These are phyloP conservation scores for Saccharomycopsis schoenii DNA, from an alignment of 805 yeast genomes.

Conservation along the genomic window DNA sequence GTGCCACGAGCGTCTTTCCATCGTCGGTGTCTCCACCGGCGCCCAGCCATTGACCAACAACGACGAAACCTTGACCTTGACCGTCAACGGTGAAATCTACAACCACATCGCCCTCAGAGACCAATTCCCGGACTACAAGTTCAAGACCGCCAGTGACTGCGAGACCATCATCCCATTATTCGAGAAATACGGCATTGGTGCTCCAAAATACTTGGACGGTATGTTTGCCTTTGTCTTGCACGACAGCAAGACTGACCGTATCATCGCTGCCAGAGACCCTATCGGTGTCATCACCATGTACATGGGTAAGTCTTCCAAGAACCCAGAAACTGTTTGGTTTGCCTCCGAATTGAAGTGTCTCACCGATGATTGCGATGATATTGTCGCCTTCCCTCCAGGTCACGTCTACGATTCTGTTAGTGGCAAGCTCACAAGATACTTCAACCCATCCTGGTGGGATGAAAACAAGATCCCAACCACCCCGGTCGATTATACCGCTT, in stretches of 20 bases:
- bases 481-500: conserved; percentile 59
- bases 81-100: conserved; percentile 97
- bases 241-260: conserved; percentile 76
- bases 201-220: conserved; percentile 91
- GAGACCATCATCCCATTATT: conserved; percentile 94
- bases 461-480: conserved; percentile 62
- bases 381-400: conserved; percentile 96
- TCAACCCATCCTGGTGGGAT: conserved; percentile 93
- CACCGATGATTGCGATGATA: conserved; percentile 88
- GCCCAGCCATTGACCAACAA: conserved; percentile 91
- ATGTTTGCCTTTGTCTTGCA: conserved; percentile 95
- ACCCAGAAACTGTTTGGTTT: conserved; percentile 74
- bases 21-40: conserved; percentile 95
- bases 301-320: conserved; percentile 70
- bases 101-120: conserved; percentile 88
- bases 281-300: conserved; percentile 94
- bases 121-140: conserved; percentile 60
- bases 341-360: conserved; percentile 94
- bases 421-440: conserved; percentile 79
- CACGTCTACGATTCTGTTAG: conserved; percentile 90
- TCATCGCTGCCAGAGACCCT: conserved; percentile 97
- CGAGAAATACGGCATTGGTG: conserved; percentile 76
- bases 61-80: conserved; percentile 62
- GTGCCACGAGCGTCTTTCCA: conserved; percentile 93
- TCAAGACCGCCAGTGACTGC: conserved; percentile 87